Conservation (phyloP, 73 alveolate species). For the Paramecium pentaurelia region DNA sequence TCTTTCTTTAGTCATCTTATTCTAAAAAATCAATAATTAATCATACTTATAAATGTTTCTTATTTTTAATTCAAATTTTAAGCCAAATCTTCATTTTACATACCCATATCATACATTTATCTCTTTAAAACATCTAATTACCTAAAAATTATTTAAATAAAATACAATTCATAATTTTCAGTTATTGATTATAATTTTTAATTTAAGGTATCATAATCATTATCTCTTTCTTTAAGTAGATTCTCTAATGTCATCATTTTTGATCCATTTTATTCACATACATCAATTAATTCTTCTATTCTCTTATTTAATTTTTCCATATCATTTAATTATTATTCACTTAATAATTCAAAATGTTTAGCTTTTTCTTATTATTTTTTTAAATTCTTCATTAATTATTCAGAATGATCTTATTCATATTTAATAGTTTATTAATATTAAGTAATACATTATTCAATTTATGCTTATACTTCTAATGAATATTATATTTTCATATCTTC, state of each 20-base stretch:
- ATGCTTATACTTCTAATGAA: neutral
- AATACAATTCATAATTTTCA: neutral
- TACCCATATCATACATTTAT: conserved; percentile 39
- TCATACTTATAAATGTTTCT: neutral
- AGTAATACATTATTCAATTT: conserved; percentile 11
- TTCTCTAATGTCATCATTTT: neutral
- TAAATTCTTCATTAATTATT: neutral
- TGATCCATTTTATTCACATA: neutral
- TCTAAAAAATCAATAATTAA: neutral
- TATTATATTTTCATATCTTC: neutral
- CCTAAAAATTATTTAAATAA: neutral
- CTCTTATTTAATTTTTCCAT: neutral
- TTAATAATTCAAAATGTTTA: conserved; percentile 9
- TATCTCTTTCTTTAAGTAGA: neutral
- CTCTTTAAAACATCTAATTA: neutral
- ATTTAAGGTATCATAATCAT: neutral
- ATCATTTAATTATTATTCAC: neutral
- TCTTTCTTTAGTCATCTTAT: neutral
- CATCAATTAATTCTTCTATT: conserved; percentile 26
- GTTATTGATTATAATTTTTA: neutral
- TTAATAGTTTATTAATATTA: conserved; percentile 18
- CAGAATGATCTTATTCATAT: conserved; percentile 28
- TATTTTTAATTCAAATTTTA: neutral
- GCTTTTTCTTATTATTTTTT: conserved; percentile 12
- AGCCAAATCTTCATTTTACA: neutral